A percentile compares a stretch with the other conserved stretches of the same genome.
These are phyloP conservation scores for Curvularia sp. DNA, from an alignment of 2,329 filamentous ascomycete genomes.

Conservation along the genomic window DNA sequence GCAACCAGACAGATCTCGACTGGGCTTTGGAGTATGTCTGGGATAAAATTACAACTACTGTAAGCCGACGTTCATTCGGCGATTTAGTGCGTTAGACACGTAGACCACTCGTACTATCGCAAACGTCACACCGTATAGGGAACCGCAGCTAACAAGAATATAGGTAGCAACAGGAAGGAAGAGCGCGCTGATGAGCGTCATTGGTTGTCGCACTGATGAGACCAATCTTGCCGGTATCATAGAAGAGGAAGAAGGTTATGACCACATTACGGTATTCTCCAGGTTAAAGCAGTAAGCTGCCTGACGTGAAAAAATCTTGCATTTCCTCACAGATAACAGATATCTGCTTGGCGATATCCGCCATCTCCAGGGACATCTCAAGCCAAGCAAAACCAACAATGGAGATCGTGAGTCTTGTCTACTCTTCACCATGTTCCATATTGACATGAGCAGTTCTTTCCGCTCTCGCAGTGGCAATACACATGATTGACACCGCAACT, in stretches of 20 bases:
- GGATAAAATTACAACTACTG: conserved; percentile 85
- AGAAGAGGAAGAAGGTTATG: conserved; percentile 72
- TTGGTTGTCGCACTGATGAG: conserved; percentile 80
- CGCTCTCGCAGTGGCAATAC: conserved; percentile 81
- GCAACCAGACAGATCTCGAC: conserved; percentile 81
- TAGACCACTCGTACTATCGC: background rate
- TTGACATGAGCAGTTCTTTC: conserved; percentile 67
- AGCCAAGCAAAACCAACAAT: conserved; percentile 69
- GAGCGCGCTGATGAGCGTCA: conserved; percentile 76
- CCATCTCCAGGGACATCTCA: conserved; percentile 67
- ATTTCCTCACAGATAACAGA: conserved; percentile 41
- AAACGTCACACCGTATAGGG: background rate
- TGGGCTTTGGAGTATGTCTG: conserved; percentile 92
- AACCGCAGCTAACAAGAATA: conserved; percentile 9
- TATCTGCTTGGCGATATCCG: conserved; percentile 74
- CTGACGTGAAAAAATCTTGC: no score
- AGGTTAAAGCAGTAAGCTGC: conserved; percentile 65
- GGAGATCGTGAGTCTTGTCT: conserved; percentile 71
- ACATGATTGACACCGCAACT: conserved; percentile 90
- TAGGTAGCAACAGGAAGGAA: conserved; percentile 73
- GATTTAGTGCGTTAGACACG: conserved; percentile 26
- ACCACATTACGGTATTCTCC: conserved; percentile 78
- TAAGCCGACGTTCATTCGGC: conserved; percentile 54
- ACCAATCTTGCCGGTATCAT: conserved; percentile 57
- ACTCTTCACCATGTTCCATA: background rate